Evolutionary conservation across 331 rosid genomes (phyloP), one percentile per base, ranked within the genome.

Genomic region (Acacia concinna): DNA sequence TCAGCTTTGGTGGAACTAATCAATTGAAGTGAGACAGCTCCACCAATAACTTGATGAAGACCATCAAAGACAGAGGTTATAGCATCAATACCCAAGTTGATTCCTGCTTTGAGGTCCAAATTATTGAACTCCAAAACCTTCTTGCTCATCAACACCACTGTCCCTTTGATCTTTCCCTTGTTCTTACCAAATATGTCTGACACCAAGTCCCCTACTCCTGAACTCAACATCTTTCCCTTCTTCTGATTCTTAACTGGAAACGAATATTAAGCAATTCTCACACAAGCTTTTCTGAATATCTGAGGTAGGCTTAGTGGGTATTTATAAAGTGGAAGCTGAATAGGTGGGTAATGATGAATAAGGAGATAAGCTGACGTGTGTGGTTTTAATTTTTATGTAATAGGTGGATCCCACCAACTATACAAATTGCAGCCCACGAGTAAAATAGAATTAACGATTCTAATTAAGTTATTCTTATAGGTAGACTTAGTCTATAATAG

Each of bases 111-210:
- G 15, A 69, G 74, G 2, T 85, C 82, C 54, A 86, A 10, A 52
- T 76, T 79, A 43, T 83, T 83, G 20, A 86, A 35, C 6, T 86
- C 89, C 49, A 86, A 34, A 57, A 86, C 83, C 25, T 86, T 82
- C 76, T 86, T 86, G 0, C 83, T 31, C 86, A 83, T 82, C 86
- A 86, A 74, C 60, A 86, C 85, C 64, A 83, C 86, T 6, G 78
- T 86, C 5, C 89, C 89, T 27, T 77, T 80, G 3, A 86, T 73
- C 81, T 86, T 86, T 0, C 84, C 83, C 73, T 76, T 82, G 8
- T 79, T 20, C 6, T 5, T 9, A 0, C 76, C 76, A 10, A 72
- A 34, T 60, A 51, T 32, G n/a, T 72, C 64, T 11, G 76, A 60
- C 43, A 72, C 76, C 4, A 59, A 12, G 34, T 11, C 21, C 62